Conservation (phyloP, 73 alveolate genomes). For the Loxodes magnus region DNA sequence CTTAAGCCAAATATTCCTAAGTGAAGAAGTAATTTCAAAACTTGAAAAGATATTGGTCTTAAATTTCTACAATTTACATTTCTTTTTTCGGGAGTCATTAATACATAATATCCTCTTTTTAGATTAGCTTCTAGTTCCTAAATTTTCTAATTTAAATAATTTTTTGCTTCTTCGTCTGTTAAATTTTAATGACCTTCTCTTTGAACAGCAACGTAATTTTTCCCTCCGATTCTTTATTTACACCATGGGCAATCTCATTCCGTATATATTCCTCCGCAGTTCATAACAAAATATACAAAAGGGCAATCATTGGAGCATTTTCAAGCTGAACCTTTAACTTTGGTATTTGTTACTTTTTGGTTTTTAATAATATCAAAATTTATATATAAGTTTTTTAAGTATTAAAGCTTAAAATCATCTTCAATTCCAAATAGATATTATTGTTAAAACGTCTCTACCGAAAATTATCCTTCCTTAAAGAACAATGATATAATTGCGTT, state of each 20-base stretch:
- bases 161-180: conserved; percentile 4
- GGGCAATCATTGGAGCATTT: conserved; percentile 9
- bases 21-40: no score
- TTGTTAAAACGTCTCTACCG: no score
- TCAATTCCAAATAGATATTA: not conserved
- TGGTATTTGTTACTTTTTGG: conserved; percentile 5
- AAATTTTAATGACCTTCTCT: conserved; percentile 18
- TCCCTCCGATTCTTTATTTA: conserved; percentile 11
- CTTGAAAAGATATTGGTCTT: no score
- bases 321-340: conserved; percentile 1
- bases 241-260: conserved; percentile 5
- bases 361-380: conserved; percentile 8
- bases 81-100: no score
- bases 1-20: no score
- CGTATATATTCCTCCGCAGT: conserved; percentile 9
- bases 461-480: no score
- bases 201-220: not conserved
- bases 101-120: no score
- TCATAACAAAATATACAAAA: conserved; percentile 3
- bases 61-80: no score
- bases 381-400: not conserved
- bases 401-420: conserved; percentile 3
- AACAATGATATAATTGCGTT: no score
- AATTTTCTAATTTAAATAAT: no score
- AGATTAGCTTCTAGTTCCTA: no score